Evolutionary conservation across 257 asterid genomes (phyloP), one percentile per base, ranked within the genome.

Genomic region (Forsythia suspensa): DNA sequence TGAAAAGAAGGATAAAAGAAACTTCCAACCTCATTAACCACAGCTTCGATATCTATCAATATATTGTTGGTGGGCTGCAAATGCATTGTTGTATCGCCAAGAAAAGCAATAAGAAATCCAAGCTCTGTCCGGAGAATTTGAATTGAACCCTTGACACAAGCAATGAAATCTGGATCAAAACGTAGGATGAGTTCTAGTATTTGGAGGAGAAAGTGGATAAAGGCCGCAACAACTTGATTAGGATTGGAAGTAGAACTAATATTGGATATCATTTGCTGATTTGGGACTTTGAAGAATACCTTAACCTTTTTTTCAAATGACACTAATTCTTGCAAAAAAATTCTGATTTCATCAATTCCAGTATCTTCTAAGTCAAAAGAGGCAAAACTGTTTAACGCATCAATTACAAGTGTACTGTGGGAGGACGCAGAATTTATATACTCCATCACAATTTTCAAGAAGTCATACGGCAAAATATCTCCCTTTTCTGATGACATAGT

Each of bases 201-300:
- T 18, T 70, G 80, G 6, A 80, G 84, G 57, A 80, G 84, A 75
- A 80, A 80, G 77, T 75, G 76, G n/a, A 75, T 41, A 76, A 75
- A 80, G 71, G 77, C 52, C 8, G 80, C 73, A 41, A 75, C 21
- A 29, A 80, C 41, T 70, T 80, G 69, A 36, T 43, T 75, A 57
- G 80, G 40, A 11, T 3, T 74, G 68, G 71, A 29, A 74, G 24
- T 40, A 34, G 76, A 18, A 44, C 4, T 10, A 44, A 10, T 44
- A 44, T 11, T n/a, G 13, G 55, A 46, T 5, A 46, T 46, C 4
- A 0, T 46, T 12, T 46, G 4, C 55, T 12, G 5, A 18, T 46
- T 46, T 3, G 55, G 55, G 18, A 46, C 55, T 46, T 16, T 46
- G 16, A 46, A 46, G 55, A 16, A 46, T 46, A 12, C 13, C 55